Base-by-base conservation (phyloP, 164 flowering plant species). In the Nymphaea thermarum region DNA sequence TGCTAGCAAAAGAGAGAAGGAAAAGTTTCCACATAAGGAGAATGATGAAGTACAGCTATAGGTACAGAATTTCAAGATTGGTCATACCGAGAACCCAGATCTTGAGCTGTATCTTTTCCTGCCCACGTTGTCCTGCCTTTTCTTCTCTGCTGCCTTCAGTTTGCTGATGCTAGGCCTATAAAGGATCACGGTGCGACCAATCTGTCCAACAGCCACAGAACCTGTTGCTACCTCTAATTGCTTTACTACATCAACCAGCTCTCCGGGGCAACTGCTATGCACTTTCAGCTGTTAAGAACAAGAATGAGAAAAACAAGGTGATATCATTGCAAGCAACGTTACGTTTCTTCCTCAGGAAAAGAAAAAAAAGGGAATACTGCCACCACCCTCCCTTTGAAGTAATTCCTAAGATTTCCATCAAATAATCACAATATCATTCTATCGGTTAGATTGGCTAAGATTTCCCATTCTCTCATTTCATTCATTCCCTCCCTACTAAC, bases 161-260 rank as follows among this genome's bases (percentile, higher is more conserved):
- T 89, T 91, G 64, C 85, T 77, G 51, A 88, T 64, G 74, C 97
- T 94, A 11, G 98, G 98, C 72, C 93, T 75, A 79, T 94, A 94
- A 41, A 89, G 78, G 71, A 94, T 91, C 70, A 89, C 85, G 16
- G 96, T 75, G 55, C 95, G 78, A 12, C 97, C 96, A 67, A 94
- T 89, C 77, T 84, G 89, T 62, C 90, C 80, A 74, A 94, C 88
- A 14, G 80, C 89, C 43, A 89, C 93, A 0, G 98, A 89, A 62
- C 93, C 87, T 67, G 96, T 89, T 17, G 80, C 71, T 77, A 76
- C 75, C 80, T 91, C 96, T 70, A 91, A 74, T 63, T 82, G 86
- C 70, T 76, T 84, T 71, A 91, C 86, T 73, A 81, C 96, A 72
- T 91, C 97, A 65, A 75, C 80, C n/a, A 93, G 75, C 77, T 93